Conservation (phyloP, 805 yeast species). For the Spathaspora passalidarum region DNA sequence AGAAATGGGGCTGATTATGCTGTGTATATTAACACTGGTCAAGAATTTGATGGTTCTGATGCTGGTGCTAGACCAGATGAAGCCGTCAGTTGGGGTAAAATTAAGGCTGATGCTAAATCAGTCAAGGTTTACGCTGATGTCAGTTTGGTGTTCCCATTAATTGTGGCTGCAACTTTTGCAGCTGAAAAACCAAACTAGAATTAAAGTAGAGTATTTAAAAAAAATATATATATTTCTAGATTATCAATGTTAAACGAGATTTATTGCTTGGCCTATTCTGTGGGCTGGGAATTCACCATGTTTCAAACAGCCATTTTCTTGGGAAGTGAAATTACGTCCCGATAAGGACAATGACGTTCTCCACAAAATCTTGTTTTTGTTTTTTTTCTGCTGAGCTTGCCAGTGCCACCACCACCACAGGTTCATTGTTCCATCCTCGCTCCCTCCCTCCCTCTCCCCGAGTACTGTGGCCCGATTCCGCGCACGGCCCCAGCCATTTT, state of each 20-base stretch:
- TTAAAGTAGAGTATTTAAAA: too few relatives aligned
- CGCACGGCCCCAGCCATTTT: not conserved
- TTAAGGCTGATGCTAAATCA: slow-evolving; percentile 87
- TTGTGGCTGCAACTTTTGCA: slow-evolving; percentile 99
- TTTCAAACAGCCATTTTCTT: too few relatives aligned
- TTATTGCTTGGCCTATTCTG: too few relatives aligned
- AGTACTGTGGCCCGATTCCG: not conserved
- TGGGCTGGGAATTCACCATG: too few relatives aligned
- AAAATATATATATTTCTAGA: too few relatives aligned
- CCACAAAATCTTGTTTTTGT: too few relatives aligned
- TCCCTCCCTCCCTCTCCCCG: too few relatives aligned
- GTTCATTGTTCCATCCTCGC: not conserved
- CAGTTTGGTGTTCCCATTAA: slow-evolving; percentile 88
- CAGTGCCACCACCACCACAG: not conserved
- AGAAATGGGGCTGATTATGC: slow-evolving; percentile 99
- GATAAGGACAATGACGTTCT: too few relatives aligned
- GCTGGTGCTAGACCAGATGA: slow-evolving; percentile 99
- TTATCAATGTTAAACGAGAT: too few relatives aligned
- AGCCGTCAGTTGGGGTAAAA: slow-evolving; percentile 98
- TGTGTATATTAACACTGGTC: slow-evolving; percentile 95
- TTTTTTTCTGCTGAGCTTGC: too few relatives aligned
- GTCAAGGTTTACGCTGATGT: slow-evolving; percentile 96
- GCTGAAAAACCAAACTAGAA: slow-evolving; percentile 18
- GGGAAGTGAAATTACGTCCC: too few relatives aligned
- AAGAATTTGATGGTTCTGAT: slow-evolving; percentile 97